Evolutionary conservation across 2,329 filamentous ascomycete species (phyloP).

Genomic region (Arthrobotrys entomopaga): DNA sequence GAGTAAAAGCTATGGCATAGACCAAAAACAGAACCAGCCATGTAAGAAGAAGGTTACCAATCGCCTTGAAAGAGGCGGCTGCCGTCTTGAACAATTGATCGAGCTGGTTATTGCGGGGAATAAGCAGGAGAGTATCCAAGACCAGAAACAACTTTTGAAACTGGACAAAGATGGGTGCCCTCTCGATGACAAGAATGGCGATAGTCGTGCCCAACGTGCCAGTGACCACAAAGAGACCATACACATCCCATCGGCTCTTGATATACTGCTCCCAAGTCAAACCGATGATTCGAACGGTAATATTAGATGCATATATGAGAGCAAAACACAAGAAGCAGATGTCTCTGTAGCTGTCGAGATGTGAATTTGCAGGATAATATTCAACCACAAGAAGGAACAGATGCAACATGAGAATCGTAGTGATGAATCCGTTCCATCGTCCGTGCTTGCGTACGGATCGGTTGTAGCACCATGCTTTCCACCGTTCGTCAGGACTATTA

Average conservation of each 20-base stretch:
- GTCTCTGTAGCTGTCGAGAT: constrained; percentile 76
- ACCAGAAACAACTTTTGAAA: constrained; percentile 95
- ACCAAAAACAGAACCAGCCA: constrained; percentile 98
- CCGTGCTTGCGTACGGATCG: constrained; percentile 93
- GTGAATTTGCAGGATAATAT: constrained; percentile 77
- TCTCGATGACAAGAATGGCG: constrained; percentile 72
- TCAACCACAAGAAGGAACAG: constrained; percentile 84
- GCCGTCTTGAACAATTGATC: constrained; percentile 99
- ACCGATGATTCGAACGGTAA: constrained; percentile 83
- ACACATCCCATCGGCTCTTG: constrained; percentile 94
- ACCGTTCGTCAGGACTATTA: constrained; percentile 76
- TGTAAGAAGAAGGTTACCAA: constrained; percentile 90
- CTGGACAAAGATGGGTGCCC: constrained; percentile 75
- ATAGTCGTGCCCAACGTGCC: constrained; percentile 86
- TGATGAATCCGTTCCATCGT: constrained; percentile 86
- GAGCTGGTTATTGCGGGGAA: constrained; percentile 93
- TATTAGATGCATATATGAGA: constrained; percentile 82
- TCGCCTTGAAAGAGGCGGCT: constrained; percentile 88
- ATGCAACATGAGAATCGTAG: constrained; percentile 81
- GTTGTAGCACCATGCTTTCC: constrained; percentile 95
- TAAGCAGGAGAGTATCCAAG: constrained; percentile 70
- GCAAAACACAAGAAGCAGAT: constrained; percentile 81
- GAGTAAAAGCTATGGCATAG: constrained; percentile 94
- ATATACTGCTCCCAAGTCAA: constrained; percentile 92
- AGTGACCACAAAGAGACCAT: constrained; percentile 79